Evolutionary conservation across 2,329 filamentous ascomycete genomes (phyloP), one percentile per base, ranked within the genome.

Genomic region (Neospermospora avenae): DNA sequence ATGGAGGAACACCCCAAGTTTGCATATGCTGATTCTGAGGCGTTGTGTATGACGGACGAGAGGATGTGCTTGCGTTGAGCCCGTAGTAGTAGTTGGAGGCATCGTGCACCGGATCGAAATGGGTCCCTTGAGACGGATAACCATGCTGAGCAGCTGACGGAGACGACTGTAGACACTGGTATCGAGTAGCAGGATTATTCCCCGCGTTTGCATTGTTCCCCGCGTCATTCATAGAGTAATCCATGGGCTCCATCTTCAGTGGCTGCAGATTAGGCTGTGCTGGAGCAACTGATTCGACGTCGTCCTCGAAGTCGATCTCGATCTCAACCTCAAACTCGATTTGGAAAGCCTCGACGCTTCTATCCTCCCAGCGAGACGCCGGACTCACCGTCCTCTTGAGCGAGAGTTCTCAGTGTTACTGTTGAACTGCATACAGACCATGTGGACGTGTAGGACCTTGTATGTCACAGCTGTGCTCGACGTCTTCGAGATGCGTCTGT

Each of bases 81-180:
- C 55, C 42, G 25, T 62, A 56, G 44, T 59, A 58, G 55, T 58
- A 63, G 3, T 60, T 58, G 8, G 62, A 53, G 22, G 58, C 46
- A 7, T 64, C 61, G 37, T 69, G 65, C 20, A 69, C 67, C 4
- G 68, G 69, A 54, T 71, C 67, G 57, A 69, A 70, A 46, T 64
- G 67, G 46, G n/a, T n/a, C n/a, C 58, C 22, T 34, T 55, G 63
- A 18, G 59, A 44, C 25, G 42, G 14, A 35, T 56, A 62, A n/a
- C 35, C n/a, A 48, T 53, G 58, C 34, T 58, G 28, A 25, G 46
- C 59, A 14, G 59, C 20, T 7, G 57, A 24, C 8, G 57, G 24
- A 7, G 64, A 58, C 16, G 59, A 52, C 11, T 63, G 63, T 22
- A 63, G 65, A 48, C 68, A 68, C 28, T 63, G 67, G 31, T 65